A percentile compares a stretch with the other conserved stretches of the same genome.
Evolutionary conservation across 805 yeast species (phyloP).

Genomic region (Wickerhamiella lipophila): DNA sequence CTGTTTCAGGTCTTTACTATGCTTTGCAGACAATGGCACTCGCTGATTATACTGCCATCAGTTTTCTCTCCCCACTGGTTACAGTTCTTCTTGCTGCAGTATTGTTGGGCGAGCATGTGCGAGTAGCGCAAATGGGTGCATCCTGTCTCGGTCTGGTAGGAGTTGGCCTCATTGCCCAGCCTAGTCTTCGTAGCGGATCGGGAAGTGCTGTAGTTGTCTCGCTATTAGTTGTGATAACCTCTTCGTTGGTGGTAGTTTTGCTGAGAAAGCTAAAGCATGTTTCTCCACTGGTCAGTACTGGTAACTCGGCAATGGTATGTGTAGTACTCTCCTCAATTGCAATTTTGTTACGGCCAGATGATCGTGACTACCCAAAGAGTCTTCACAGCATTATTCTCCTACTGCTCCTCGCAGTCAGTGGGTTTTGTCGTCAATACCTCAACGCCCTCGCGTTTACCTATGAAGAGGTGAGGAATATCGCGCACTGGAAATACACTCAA

Average conservation of each 20-base stretch:
- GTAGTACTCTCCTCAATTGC: conserved; percentile 37
- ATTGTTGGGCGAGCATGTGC: conserved; percentile 52
- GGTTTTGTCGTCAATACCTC: conserved; percentile 70
- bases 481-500: conserved; percentile 63
- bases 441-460: conserved; percentile 73
- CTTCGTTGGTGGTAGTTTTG: not conserved
- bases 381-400: conserved; percentile 43
- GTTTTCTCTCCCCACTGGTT: conserved; percentile 65
- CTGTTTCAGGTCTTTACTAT: conserved; percentile 68
- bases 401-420: conserved; percentile 52
- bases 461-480: conserved; percentile 63
- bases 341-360: conserved; percentile 26
- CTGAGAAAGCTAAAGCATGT: conserved; percentile 35
- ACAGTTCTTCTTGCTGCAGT: conserved; percentile 64
- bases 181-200: conserved; percentile 45
- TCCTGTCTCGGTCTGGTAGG: conserved; percentile 59
- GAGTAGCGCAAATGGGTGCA: conserved; percentile 54
- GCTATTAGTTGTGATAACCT: conserved; percentile 38
- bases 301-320: conserved; percentile 56
- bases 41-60: conserved; percentile 73
- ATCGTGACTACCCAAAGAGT: conserved; percentile 22
- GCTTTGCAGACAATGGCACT: conserved; percentile 61
- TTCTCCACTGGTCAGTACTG: conserved; percentile 68
- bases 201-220: conserved; percentile 43
- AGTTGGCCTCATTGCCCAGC: conserved; percentile 70